These are phyloP conservation scores for Nannochloropsis oceanica DNA, from an alignment of 108 stramenopile species.

Conservation along the genomic window DNA sequence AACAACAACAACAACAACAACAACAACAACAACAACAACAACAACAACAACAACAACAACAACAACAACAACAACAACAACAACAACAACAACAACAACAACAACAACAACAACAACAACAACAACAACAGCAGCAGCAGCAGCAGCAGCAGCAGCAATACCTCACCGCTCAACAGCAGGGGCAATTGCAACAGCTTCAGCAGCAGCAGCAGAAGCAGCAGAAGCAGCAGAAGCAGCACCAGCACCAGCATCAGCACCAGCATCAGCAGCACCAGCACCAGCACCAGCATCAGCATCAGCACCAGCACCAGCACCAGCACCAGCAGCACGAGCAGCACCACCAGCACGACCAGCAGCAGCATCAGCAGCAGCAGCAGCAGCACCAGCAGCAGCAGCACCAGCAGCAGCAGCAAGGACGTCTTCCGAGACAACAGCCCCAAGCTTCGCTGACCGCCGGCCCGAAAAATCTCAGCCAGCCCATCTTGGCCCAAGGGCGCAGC, in stretches of 20 bases:
- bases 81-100: slow-evolving; percentile 1
- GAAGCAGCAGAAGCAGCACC: neutral
- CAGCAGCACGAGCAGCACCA: neutral
- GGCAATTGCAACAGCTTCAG: neutral
- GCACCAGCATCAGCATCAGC: too few relatives aligned
- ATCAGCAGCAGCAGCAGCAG: neutral
- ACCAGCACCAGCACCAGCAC: too few relatives aligned
- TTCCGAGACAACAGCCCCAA: too few relatives aligned
- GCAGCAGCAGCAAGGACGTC: too few relatives aligned
- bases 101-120: neutral
- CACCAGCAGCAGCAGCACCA: neutral
- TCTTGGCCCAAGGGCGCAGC: too few relatives aligned
- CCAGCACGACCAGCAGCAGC: neutral
- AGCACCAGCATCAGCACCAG: neutral
- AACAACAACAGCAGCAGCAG: neutral
- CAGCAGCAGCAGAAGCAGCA: neutral
- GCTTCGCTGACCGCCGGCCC: too few relatives aligned
- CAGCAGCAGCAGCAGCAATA: neutral
- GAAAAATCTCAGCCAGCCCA: too few relatives aligned
- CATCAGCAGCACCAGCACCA: neutral
- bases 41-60: neutral
- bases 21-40: neutral
- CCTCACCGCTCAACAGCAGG: neutral
- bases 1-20: neutral
- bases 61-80: neutral